phyloP scores from a whole-genome alignment of 768 basidiomycete genomes.

The Lentinula sp. region DNA sequence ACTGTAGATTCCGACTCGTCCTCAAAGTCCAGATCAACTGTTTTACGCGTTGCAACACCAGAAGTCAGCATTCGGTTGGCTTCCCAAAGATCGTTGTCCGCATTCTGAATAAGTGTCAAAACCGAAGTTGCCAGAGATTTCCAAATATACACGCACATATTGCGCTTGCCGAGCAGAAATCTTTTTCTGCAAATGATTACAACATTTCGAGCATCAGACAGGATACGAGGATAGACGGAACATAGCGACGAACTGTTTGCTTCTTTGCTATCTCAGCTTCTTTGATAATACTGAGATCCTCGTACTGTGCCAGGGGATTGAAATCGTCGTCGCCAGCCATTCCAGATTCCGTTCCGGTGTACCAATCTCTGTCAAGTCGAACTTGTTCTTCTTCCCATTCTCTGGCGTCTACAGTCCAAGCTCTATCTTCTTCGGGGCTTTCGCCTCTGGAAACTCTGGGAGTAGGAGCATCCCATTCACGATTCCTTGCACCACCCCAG shows the following conservation, averaged over 20 bases:
- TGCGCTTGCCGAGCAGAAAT: slow-evolving; percentile 94
- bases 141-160: slow-evolving; percentile 55
- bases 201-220: slow-evolving; percentile 10
- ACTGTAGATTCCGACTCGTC: slow-evolving; percentile 96
- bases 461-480: slow-evolving; percentile 80
- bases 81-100: slow-evolving; percentile 98
- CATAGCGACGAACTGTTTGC: slow-evolving; percentile 47
- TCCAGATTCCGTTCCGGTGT: slow-evolving; percentile 85
- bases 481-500: slow-evolving; percentile 55
- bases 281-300: slow-evolving; percentile 68
- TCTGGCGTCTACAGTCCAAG: slow-evolving; percentile 61
- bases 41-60: slow-evolving; percentile 83
- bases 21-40: slow-evolving; percentile 90
- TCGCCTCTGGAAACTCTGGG: slow-evolving; percentile 61
- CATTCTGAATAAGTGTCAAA: slow-evolving; percentile 54
- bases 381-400: slow-evolving; percentile 99
- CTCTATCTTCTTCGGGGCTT: slow-evolving; percentile 64
- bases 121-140: not conserved
- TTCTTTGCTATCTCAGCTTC: slow-evolving; percentile 73
- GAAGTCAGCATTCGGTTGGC: slow-evolving; percentile 96
- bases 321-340: slow-evolving; percentile 87
- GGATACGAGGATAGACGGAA: not conserved
- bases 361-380: slow-evolving; percentile 92
- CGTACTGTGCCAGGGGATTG: slow-evolving; percentile 90
- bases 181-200: slow-evolving; percentile 49